These are phyloP conservation scores for Erysimum pusillum DNA, from an alignment of 441 rosid species.

Conservation along the genomic window DNA sequence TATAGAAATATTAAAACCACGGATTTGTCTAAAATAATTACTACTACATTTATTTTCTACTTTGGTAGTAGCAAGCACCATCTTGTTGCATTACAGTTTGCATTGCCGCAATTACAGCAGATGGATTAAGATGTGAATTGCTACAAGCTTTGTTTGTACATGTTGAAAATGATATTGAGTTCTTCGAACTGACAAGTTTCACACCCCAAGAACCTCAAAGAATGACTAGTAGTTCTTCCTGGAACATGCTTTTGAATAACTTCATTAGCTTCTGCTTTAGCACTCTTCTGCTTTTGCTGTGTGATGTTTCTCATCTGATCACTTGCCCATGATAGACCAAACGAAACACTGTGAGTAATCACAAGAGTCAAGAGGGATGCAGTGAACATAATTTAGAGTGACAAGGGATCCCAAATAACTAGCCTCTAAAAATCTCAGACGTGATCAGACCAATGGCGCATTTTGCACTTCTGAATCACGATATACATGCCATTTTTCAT, in stretches of 20 bases:
- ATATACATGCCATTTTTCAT: slow-evolving; percentile 83
- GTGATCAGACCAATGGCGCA: slow-evolving; percentile 25
- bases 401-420: slow-evolving; percentile 19
- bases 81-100: slow-evolving; percentile 36
- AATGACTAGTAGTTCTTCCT: slow-evolving; percentile 31
- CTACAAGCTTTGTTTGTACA: slow-evolving; percentile 38
- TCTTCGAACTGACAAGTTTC: slow-evolving; percentile 11
- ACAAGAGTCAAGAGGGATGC: not conserved
- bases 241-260: slow-evolving; percentile 11
- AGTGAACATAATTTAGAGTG: slow-evolving; percentile 18
- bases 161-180: slow-evolving; percentile 32
- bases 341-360: slow-evolving; percentile 6
- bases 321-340: slow-evolving; percentile 8
- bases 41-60: slow-evolving; percentile 31
- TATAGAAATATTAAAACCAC: slow-evolving; percentile 45
- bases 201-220: slow-evolving; percentile 18
- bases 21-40: slow-evolving; percentile 42
- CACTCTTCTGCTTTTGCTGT: slow-evolving; percentile 23
- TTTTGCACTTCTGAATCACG: slow-evolving; percentile 55
- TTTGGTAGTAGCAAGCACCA: slow-evolving; percentile 29
- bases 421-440: slow-evolving; percentile 29
- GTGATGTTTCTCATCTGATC: slow-evolving; percentile 27
- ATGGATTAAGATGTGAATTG: slow-evolving; percentile 16
- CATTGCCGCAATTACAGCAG: slow-evolving; percentile 25
- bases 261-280: slow-evolving; percentile 27